These are phyloP conservation scores for Globisporangium mamillatum DNA, from an alignment of 352 stramenopile species.

Conservation along the genomic window DNA sequence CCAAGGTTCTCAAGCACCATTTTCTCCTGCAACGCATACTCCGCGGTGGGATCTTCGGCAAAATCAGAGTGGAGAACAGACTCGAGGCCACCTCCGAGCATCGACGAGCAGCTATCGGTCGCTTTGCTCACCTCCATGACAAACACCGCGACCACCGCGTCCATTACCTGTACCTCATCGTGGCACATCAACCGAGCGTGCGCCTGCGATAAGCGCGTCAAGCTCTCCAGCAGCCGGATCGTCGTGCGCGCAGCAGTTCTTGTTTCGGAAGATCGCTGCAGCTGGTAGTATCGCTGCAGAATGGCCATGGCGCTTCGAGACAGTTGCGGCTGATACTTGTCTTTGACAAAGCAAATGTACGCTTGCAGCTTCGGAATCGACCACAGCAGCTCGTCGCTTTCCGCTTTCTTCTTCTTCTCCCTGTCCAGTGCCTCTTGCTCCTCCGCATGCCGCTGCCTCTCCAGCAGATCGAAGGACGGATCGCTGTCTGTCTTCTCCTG, in stretches of 20 bases:
- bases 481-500: conserved; percentile 27
- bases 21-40: conserved; percentile 70
- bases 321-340: conserved; percentile 84
- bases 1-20: conserved; percentile 70
- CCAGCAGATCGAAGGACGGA: conserved; percentile 18
- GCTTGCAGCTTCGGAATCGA: conserved; percentile 88
- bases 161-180: conserved; percentile 59
- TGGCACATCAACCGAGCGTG: conserved; percentile 88
- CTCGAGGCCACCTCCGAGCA: conserved; percentile 52
- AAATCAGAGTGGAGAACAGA: conserved; percentile 76
- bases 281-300: conserved; percentile 91
- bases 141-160: conserved; percentile 77
- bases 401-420: not conserved
- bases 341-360: conserved; percentile 92
- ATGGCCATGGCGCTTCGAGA: conserved; percentile 79
- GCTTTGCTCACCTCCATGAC: conserved; percentile 78
- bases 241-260: conserved; percentile 82
- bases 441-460: not conserved
- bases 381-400: conserved; percentile 46
- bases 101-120: conserved; percentile 50
- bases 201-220: conserved; percentile 91
- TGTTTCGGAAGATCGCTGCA: conserved; percentile 62
- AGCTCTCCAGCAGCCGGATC: conserved; percentile 93
- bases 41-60: conserved; percentile 44
- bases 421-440: conserved; percentile 13